A percentile compares a stretch with the other conserved stretches of the same genome.
These are phyloP conservation scores for Boechera stricta DNA, from an alignment of 345 rosid genomes.

Conservation along the genomic window DNA sequence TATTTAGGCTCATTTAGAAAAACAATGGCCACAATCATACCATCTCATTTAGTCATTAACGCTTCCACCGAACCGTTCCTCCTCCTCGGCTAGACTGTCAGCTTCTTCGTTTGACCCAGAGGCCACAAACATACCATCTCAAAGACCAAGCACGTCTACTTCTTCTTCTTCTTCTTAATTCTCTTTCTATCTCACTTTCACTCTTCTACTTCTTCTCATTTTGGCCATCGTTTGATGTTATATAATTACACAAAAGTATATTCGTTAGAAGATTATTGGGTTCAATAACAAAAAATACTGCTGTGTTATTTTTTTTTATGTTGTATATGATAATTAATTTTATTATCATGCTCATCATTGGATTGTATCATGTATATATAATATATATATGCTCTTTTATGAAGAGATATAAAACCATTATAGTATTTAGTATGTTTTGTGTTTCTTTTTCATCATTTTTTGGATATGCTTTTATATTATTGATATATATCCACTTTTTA, in stretches of 20 bases:
- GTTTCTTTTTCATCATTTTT: no score
- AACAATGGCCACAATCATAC: no score
- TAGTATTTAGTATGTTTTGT: no score
- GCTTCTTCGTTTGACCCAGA: constrained; percentile 64
- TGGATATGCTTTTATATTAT: no score
- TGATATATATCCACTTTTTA: no score
- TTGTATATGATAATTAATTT: no score
- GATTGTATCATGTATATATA: no score
- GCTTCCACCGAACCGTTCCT: background rate
- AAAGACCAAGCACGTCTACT: constrained; percentile 33
- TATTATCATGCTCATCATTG: no score
- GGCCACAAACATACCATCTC: constrained; percentile 58
- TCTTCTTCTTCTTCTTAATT: constrained; percentile 28
- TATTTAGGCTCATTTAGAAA: no score
- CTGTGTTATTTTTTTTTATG: background rate
- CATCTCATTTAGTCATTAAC: no score
- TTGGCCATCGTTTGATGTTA: constrained; percentile 29
- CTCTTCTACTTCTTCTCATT: constrained; percentile 34
- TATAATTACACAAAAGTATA: background rate
- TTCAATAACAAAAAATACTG: background rate
- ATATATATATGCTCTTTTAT: no score
- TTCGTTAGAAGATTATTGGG: constrained; percentile 33
- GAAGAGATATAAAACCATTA: no score
- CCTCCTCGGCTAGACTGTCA: constrained; percentile 53
- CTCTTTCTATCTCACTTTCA: constrained; percentile 29